Conservation (phyloP, 495 filamentous ascomycete genomes). For the Lasiosphaeria miniovina region DNA sequence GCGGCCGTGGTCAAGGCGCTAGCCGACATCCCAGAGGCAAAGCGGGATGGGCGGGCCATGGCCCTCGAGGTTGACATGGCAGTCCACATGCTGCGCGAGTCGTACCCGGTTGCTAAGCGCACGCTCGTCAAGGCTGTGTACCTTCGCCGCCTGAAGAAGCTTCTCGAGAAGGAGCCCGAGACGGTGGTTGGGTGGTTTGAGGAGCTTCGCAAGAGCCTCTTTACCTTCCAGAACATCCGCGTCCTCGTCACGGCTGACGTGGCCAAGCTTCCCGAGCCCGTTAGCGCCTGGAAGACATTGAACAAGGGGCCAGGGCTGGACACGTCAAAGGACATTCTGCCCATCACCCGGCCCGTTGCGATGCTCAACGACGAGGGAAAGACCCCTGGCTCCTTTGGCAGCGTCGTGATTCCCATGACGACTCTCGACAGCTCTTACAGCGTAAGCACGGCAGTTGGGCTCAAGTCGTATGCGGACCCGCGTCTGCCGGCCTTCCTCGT, state of each 20-base stretch:
- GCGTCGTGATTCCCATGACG: conserved; percentile 83
- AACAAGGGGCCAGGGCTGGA: conserved; percentile 39
- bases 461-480: conserved; percentile 71
- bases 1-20: conserved; percentile 84
- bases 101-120: conserved; percentile 69
- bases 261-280: conserved; percentile 69
- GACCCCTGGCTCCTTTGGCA: conserved; percentile 64
- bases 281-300: conserved; percentile 78
- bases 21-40: conserved; percentile 89
- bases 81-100: conserved; percentile 70
- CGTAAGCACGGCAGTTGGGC: conserved; percentile 68
- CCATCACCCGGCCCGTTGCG: conserved; percentile 46
- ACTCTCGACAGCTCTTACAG: conserved; percentile 93
- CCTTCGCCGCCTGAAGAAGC: conserved; percentile 74
- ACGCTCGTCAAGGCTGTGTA: conserved; percentile 88
- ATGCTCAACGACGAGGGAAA: conserved; percentile 70
- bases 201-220: conserved; percentile 67
- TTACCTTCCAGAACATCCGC: conserved; percentile 78
- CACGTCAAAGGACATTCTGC: conserved; percentile 37
- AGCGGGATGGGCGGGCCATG: conserved; percentile 83
- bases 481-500: conserved; percentile 80
- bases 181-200: conserved; percentile 72
- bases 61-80: conserved; percentile 71
- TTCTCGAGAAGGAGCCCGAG: conserved; percentile 69
- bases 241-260: conserved; percentile 81